These are phyloP conservation scores for Apodospora peruviana DNA, from an alignment of 495 filamentous ascomycete genomes.

Conservation along the genomic window DNA sequence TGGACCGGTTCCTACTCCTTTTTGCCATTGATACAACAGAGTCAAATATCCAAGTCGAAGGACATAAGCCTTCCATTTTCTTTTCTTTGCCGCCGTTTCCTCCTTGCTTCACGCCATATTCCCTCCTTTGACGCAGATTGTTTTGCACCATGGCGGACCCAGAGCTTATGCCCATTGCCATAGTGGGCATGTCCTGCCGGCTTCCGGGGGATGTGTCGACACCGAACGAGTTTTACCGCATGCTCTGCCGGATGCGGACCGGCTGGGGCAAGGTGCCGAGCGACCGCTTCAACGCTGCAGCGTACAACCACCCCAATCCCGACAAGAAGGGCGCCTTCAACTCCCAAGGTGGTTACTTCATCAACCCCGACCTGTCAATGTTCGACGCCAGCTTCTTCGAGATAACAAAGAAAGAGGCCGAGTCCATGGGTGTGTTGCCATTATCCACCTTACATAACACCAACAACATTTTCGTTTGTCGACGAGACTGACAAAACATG, in stretches of 20 bases:
- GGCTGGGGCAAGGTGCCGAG: slow-evolving; percentile 48
- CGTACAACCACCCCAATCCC: slow-evolving; percentile 59
- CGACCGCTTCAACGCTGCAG: slow-evolving; percentile 61
- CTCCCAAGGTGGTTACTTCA: slow-evolving; percentile 48
- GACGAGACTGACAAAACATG: not conserved
- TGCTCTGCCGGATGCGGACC: slow-evolving; percentile 33
- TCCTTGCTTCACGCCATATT: slow-evolving; percentile 7
- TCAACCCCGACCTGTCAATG: slow-evolving; percentile 41
- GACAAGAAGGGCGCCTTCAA: slow-evolving; percentile 37
- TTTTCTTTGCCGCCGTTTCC: not conserved
- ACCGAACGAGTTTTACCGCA: slow-evolving; percentile 39
- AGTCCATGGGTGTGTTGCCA: slow-evolving; percentile 35
- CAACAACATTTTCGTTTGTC: too few relatives aligned
- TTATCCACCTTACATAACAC: not conserved
- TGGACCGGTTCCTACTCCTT: not conserved
- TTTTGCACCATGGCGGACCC: slow-evolving; percentile 16
- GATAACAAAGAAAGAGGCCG: slow-evolving; percentile 44
- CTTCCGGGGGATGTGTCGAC: slow-evolving; percentile 40
- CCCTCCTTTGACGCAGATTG: slow-evolving; percentile 4
- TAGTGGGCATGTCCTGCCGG: slow-evolving; percentile 43
- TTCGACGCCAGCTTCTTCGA: slow-evolving; percentile 52
- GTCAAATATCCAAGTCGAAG: not conserved
- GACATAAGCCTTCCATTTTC: not conserved
- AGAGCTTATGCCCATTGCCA: slow-evolving; percentile 32
- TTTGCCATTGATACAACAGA: not conserved